Conservation (phyloP, 148 eudicot species). For the Amaranthus palmeri region DNA sequence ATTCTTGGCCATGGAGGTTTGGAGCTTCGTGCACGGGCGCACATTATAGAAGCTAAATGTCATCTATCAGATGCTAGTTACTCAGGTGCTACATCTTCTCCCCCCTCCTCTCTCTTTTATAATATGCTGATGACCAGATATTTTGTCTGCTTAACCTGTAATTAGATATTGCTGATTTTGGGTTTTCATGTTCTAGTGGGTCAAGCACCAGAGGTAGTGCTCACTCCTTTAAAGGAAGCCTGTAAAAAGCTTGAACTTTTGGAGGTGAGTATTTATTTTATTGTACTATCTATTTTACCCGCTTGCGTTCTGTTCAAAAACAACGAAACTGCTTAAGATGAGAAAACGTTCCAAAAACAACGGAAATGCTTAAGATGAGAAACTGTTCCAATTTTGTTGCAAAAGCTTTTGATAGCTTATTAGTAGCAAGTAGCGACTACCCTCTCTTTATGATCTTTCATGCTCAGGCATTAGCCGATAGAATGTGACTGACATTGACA, state of each 20-base stretch:
- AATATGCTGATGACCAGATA: not conserved
- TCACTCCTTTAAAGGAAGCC: conserved; percentile 71
- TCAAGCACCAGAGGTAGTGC: conserved; percentile 62
- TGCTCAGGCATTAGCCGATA: not conserved
- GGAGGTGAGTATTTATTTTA: conserved; percentile 51
- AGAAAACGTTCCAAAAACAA: not conserved
- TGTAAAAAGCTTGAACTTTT: conserved; percentile 68
- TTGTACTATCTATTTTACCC: not conserved
- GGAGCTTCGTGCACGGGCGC: conserved; percentile 90
- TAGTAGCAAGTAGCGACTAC: not conserved
- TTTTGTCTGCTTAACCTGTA: not conserved
- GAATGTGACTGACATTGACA: not conserved
- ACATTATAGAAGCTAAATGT: conserved; percentile 86
- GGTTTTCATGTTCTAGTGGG: conserved; percentile 32
- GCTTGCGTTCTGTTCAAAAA: not conserved
- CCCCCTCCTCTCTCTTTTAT: not conserved
- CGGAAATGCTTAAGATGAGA: not conserved
- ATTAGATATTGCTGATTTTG: conserved; percentile 15
- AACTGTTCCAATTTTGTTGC: not conserved
- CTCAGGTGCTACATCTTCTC: conserved; percentile 45
- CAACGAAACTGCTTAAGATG: not conserved
- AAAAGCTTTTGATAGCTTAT: not conserved
- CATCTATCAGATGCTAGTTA: conserved; percentile 66
- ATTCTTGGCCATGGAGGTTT: conserved; percentile 96
- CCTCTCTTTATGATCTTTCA: not conserved